Conservation (phyloP, 1,284 basidiomycete species). For the Tranzscheliella williamsii region DNA sequence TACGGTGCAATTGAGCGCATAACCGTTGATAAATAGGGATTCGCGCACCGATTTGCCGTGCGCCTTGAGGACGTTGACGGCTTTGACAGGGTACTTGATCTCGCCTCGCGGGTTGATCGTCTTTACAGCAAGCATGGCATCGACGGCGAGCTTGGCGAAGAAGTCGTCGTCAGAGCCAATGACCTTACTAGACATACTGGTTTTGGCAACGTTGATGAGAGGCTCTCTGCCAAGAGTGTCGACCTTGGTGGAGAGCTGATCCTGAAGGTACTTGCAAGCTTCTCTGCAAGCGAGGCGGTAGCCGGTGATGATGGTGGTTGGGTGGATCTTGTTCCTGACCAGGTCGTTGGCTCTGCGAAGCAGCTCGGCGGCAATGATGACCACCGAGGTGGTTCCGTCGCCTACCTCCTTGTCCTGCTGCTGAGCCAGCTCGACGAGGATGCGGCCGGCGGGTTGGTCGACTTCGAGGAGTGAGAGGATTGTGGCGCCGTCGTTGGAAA, state of each 20-base stretch:
- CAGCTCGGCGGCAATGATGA: conserved; percentile 94
- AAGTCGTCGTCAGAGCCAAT: conserved; percentile 97
- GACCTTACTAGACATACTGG: conserved; percentile 98
- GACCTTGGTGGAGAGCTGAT: conserved; percentile 93
- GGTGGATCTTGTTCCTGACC: conserved; percentile 97
- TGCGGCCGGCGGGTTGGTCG: conserved; percentile 86
- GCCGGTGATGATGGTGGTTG: conserved; percentile 98
- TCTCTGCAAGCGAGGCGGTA: conserved; percentile 96
- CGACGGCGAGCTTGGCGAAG: conserved; percentile 97
- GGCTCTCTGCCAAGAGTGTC: conserved; percentile 88
- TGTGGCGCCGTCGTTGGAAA: conserved; percentile 98
- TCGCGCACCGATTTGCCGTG: conserved; percentile 95
- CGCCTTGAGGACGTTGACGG: conserved; percentile 98
- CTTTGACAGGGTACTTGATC: conserved; percentile 98
- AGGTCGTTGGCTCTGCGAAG: conserved; percentile 94
- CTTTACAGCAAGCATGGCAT: conserved; percentile 97
- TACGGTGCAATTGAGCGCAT: conserved; percentile 97
- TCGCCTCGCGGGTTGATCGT: conserved; percentile 93
- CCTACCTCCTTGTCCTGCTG: conserved; percentile 99
- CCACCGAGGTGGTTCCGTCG: conserved; percentile 98
- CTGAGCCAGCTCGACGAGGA: conserved; percentile 96
- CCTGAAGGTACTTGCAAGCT: conserved; percentile 97
- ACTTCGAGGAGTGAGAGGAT: conserved; percentile 91
- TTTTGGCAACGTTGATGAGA: conserved; percentile 95
- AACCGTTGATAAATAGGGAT: conserved; percentile 91